Conservation (phyloP, 139 green algal species). For the Tetraselmis striata region DNA sequence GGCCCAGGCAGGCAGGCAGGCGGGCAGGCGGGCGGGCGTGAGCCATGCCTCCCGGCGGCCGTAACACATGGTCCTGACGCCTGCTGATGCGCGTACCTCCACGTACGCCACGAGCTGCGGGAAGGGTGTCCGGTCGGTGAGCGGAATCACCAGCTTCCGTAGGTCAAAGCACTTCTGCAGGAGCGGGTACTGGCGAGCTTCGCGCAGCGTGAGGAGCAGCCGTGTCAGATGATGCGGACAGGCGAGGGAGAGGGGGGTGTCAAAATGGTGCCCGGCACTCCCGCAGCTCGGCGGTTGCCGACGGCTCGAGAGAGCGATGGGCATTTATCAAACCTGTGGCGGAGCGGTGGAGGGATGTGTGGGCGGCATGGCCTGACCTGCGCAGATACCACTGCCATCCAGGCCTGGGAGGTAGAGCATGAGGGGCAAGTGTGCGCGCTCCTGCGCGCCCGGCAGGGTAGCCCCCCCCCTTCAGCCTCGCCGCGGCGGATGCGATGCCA, state of each 20-base stretch:
- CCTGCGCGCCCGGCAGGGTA: neutral
- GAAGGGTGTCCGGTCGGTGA: conserved; percentile 63
- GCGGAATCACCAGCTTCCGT: conserved; percentile 47
- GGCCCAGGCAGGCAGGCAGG: neutral
- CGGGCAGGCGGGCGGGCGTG: neutral
- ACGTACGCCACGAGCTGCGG: conserved; percentile 44
- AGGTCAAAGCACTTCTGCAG: conserved; percentile 69
- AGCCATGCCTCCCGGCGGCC: no score
- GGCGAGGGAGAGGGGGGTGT: no score
- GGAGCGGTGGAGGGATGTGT: no score
- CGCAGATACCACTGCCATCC: neutral
- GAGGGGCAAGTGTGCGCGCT: neutral
- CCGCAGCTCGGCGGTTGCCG: conserved; percentile 65
- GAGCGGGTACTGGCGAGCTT: conserved; percentile 59
- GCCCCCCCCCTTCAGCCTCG: no score
- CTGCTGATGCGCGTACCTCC: conserved; percentile 10
- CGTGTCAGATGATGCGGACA: no score
- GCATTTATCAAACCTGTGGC: no score
- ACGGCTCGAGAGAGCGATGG: conserved; percentile 49
- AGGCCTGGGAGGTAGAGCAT: neutral
- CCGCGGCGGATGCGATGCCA: no score
- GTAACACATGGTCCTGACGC: no score
- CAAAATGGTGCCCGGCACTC: no score
- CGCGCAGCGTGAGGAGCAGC: no score
- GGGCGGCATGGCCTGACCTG: neutral